These are phyloP conservation scores for Trebouxia sp. DNA, from an alignment of 139 green algal genomes.

Conservation along the genomic window DNA sequence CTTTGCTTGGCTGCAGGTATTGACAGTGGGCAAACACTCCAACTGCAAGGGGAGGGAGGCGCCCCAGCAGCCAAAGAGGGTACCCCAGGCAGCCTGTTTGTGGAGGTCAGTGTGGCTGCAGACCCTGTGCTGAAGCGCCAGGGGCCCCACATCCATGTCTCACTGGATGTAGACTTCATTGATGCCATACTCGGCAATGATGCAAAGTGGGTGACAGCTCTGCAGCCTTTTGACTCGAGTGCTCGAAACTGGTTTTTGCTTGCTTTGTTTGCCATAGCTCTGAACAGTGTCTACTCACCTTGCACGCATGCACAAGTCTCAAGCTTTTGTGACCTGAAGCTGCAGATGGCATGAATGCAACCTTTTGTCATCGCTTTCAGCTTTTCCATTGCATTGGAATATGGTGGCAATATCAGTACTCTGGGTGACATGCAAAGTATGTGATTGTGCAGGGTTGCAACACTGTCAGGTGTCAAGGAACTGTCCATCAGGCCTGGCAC, in stretches of 20 bases:
- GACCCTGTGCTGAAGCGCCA: slow-evolving; percentile 52
- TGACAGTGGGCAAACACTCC: slow-evolving; percentile 54
- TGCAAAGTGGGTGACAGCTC: slow-evolving; percentile 37
- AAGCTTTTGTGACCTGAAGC: no score
- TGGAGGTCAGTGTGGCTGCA: slow-evolving; percentile 58
- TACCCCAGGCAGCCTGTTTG: slow-evolving; percentile 49
- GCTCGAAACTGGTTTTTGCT: no score
- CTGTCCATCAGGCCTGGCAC: slow-evolving; percentile 56
- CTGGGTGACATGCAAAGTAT: no score
- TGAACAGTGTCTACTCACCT: no score
- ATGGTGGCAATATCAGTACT: no score
- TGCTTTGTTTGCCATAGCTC: no score
- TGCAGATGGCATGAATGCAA: no score
- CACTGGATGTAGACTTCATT: slow-evolving; percentile 46
- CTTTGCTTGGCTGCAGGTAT: slow-evolving; percentile 54
- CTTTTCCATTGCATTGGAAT: no score
- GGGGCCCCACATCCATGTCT: slow-evolving; percentile 53
- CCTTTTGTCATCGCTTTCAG: no score
- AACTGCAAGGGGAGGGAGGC: slow-evolving; percentile 38
- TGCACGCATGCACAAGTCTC: no score
- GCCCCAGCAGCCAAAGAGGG: background rate
- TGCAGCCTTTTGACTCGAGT: no score
- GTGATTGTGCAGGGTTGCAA: slow-evolving; percentile 60
- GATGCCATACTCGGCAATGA: slow-evolving; percentile 59
- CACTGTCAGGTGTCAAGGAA: slow-evolving; percentile 57